Conservation (phyloP, 257 asterid genomes). For the Knoxia roxburghii region DNA sequence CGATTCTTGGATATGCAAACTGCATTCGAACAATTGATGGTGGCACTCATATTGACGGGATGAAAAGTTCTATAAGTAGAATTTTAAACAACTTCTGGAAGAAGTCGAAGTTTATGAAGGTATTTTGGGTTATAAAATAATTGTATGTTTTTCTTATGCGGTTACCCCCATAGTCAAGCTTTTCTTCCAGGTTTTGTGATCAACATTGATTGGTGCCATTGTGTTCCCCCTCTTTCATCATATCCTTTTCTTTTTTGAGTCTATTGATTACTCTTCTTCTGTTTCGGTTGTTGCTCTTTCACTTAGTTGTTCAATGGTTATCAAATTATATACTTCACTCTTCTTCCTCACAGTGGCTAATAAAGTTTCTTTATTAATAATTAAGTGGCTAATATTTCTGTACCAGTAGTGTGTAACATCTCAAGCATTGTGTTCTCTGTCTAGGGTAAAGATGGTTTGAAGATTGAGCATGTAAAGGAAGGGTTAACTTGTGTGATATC, state of each 20-base stretch:
- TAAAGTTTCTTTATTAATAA: background rate
- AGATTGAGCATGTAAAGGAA: slow-evolving; percentile 98
- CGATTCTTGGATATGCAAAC: slow-evolving; percentile 90
- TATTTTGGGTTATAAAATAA: slow-evolving; percentile 11
- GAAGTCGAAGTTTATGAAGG: slow-evolving; percentile 89
- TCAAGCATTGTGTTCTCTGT: slow-evolving; percentile 1
- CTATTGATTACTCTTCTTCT: background rate
- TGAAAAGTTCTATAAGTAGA: slow-evolving; percentile 84
- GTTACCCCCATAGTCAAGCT: background rate
- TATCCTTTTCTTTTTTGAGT: background rate
- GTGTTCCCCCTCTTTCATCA: background rate
- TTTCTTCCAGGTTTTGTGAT: background rate
- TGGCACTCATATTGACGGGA: slow-evolving; percentile 96
- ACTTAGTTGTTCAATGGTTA: background rate
- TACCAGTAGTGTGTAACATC: background rate
- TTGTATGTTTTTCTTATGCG: background rate
- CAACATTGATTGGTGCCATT: too few species aligned
- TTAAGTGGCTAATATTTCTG: background rate
- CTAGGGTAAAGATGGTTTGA: slow-evolving; percentile 90
- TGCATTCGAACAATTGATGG: slow-evolving; percentile 97
- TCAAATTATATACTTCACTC: background rate
- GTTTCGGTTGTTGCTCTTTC: background rate
- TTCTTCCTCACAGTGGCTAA: background rate
- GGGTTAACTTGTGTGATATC: slow-evolving; percentile 93
- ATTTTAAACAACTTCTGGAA: slow-evolving; percentile 81